Evolutionary conservation across 129 eudicot genomes (phyloP).

Genomic region (Helianthus tuberosus): DNA sequence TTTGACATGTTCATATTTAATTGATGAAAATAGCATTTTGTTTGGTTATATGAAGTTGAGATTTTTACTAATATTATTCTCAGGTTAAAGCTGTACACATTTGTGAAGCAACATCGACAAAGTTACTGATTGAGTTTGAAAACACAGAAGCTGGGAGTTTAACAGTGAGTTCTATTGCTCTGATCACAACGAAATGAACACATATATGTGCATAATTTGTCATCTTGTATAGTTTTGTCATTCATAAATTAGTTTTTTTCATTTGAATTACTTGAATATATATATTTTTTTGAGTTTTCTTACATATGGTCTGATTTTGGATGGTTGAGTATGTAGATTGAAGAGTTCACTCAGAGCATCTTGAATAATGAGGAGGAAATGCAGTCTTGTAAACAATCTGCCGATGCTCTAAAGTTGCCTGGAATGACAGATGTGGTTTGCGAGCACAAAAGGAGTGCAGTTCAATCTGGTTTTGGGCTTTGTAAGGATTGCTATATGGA

Average conservation of each 20-base stretch:
- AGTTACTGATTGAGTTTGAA: conserved; percentile 82
- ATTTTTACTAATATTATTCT: background rate
- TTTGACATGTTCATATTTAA: background rate
- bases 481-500: conserved; percentile 46
- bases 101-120: conserved; percentile 75
- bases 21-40: background rate
- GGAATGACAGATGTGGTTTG: conserved; percentile 45
- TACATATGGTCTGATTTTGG: background rate
- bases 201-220: conserved; percentile 14
- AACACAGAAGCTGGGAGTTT: conserved; percentile 65
- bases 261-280: background rate
- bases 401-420: conserved; percentile 25
- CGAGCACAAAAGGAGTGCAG: conserved; percentile 47
- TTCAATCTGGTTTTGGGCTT: conserved; percentile 60
- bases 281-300: too few species aligned
- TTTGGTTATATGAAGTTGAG: background rate
- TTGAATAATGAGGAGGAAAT: conserved; percentile 48
- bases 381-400: conserved; percentile 31
- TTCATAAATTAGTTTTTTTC: background rate
- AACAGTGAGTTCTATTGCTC: conserved; percentile 52
- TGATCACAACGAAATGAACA: background rate
- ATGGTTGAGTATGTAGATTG: conserved; percentile 44
- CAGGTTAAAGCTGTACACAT: conserved; percentile 70
- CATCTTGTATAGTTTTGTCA: conserved; percentile 19
- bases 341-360: conserved; percentile 55